A percentile compares a stretch with the other conserved stretches of the same genome.
Evolutionary conservation across 192 early-diverging fungal genomes (phyloP).

Genomic region (Umbelopsis sp.): DNA sequence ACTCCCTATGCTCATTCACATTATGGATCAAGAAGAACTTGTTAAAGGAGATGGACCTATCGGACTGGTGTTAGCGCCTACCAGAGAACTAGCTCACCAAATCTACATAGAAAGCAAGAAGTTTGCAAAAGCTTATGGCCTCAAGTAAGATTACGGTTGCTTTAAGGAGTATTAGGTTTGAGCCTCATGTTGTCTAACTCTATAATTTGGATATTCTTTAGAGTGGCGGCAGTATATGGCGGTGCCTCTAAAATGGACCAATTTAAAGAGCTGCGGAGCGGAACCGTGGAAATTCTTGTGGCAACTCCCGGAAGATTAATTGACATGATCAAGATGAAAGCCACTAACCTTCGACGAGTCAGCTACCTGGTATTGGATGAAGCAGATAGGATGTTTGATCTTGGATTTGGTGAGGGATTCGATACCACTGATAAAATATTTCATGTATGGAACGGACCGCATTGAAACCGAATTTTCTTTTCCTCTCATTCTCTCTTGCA

Average conservation of each 20-base stretch:
- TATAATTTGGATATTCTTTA: slow-evolving; percentile 4
- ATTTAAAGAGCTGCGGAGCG: slow-evolving; percentile 75
- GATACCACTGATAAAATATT: neutral
- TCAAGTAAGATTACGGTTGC: neutral
- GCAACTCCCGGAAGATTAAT: slow-evolving; percentile 86
- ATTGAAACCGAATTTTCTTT: slow-evolving; percentile 12
- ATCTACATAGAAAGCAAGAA: slow-evolving; percentile 80
- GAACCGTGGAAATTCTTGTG: slow-evolving; percentile 74
- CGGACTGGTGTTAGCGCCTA: slow-evolving; percentile 78
- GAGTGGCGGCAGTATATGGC: slow-evolving; percentile 73
- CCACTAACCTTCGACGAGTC: slow-evolving; percentile 77
- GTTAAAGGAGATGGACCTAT: slow-evolving; percentile 80
- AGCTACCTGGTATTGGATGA: slow-evolving; percentile 93
- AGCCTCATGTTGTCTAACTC: too few species aligned
- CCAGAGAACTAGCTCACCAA: slow-evolving; percentile 77
- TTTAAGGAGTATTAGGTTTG: neutral
- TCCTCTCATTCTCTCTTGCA: neutral
- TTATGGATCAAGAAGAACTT: slow-evolving; percentile 82
- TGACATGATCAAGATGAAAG: slow-evolving; percentile 89
- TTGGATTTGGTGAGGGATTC: slow-evolving; percentile 77
- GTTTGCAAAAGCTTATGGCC: slow-evolving; percentile 73
- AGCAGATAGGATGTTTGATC: slow-evolving; percentile 96
- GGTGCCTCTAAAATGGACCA: slow-evolving; percentile 84
- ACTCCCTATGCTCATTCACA: slow-evolving; percentile 82
- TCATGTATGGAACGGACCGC: slow-evolving; percentile 12